Evolutionary conservation across 176 grass and related monocot genomes (phyloP).

Genomic region (Oryza meyeriana): DNA sequence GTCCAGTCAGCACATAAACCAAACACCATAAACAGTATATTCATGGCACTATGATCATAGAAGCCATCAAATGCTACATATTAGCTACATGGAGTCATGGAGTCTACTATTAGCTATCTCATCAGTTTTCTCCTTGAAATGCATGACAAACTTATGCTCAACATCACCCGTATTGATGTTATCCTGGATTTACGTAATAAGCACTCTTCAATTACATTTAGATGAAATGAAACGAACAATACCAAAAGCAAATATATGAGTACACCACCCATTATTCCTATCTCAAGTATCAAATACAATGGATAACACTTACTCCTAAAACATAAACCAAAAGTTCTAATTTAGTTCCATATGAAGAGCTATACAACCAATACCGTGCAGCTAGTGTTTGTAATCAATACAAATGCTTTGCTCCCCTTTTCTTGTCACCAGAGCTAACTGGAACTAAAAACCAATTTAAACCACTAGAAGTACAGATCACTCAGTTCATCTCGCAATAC

Average conservation of each 20-base stretch:
- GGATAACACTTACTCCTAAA: neutral
- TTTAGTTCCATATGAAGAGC: neutral
- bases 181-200: neutral
- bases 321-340: neutral
- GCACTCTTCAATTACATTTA: neutral
- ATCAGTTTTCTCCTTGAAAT: neutral
- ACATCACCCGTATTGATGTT: neutral
- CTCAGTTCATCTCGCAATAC: neutral
- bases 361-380: neutral
- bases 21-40: constrained; percentile 5
- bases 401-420: neutral
- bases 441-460: neutral
- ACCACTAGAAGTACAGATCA: neutral
- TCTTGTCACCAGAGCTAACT: neutral
- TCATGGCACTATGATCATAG: neutral
- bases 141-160: neutral
- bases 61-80: neutral
- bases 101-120: neutral
- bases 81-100: neutral
- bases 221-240: neutral
- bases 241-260: neutral
- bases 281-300: neutral
- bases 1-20: neutral
- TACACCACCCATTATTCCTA: neutral
- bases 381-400: neutral